Percentiles rank a stretch among this genome's conserved stretches.
Conservation (phyloP, 345 rosid genomes). For the Heritiera fomes region DNA sequence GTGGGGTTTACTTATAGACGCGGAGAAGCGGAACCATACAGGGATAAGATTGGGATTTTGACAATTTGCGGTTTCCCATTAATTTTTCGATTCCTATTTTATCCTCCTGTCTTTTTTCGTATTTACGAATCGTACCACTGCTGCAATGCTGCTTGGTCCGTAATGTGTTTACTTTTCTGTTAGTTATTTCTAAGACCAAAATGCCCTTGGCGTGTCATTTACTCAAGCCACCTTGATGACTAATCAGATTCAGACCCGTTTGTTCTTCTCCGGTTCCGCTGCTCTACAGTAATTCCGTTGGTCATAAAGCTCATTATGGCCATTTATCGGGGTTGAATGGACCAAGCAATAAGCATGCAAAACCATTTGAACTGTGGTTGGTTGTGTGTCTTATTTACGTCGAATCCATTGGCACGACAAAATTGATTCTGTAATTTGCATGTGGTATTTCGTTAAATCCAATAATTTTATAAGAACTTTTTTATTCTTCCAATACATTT, state of each 20-base stretch:
- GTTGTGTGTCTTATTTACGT: too few species aligned
- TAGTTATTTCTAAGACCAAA: not conserved
- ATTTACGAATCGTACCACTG: conserved; percentile 44
- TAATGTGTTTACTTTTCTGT: not conserved
- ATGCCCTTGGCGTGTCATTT: conserved; percentile 24
- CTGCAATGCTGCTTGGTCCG: too few species aligned
- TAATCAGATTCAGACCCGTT: not conserved
- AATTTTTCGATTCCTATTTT: not conserved
- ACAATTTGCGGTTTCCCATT: not conserved
- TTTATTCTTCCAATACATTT: too few species aligned
- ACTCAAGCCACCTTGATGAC: not conserved
- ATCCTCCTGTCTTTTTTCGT: conserved; percentile 6
- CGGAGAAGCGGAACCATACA: conserved; percentile 62
- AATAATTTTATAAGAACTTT: too few species aligned
- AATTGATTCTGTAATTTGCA: too few species aligned
- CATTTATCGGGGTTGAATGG: not conserved
- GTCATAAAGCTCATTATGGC: not conserved
- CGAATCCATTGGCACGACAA: too few species aligned
- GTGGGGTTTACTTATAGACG: conserved; percentile 41
- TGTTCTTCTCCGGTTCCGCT: not conserved
- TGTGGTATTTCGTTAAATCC: too few species aligned
- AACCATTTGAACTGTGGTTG: too few species aligned
- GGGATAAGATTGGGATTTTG: conserved; percentile 31
- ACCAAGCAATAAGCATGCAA: not conserved
- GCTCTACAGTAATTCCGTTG: not conserved